Conservation (phyloP, 257 asterid species). For the Nicotiana paniculata region DNA sequence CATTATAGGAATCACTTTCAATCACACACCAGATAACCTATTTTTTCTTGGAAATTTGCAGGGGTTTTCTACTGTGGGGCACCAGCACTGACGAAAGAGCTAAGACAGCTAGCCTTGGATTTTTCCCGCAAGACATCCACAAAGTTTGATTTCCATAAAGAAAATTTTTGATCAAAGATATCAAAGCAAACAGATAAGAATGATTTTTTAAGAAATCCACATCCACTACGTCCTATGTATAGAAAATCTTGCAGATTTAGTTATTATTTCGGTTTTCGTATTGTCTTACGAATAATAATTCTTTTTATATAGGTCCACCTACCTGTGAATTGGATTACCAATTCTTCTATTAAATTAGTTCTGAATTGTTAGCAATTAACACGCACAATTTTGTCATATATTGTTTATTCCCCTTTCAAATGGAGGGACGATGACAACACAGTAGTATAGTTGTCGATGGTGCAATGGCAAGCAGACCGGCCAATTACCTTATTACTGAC, state of each 20-base stretch:
- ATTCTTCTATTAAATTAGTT: not conserved
- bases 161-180: slow-evolving; percentile 32
- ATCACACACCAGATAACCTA: not conserved
- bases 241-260: not conserved
- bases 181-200: not conserved
- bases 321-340: not conserved
- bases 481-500: not conserved
- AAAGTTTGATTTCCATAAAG: slow-evolving; percentile 64
- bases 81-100: slow-evolving; percentile 47
- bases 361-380: not conserved
- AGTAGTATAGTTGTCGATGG: not conserved
- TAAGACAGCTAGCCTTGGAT: slow-evolving; percentile 55
- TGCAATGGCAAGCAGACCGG: not conserved
- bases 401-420: not conserved
- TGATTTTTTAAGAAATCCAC: not conserved
- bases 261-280: not conserved
- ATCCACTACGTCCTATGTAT: not conserved
- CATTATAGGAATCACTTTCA: not conserved
- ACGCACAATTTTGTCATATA: not conserved
- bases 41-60: slow-evolving; percentile 19
- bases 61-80: slow-evolving; percentile 77
- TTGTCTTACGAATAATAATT: not conserved
- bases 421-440: not conserved
- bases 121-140: slow-evolving; percentile 54
- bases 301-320: not conserved